A percentile compares a stretch with the other conserved stretches of the same genome.
Conservation (phyloP, 2,329 filamentous ascomycete genomes). For the Dothideomycetes sp. region DNA sequence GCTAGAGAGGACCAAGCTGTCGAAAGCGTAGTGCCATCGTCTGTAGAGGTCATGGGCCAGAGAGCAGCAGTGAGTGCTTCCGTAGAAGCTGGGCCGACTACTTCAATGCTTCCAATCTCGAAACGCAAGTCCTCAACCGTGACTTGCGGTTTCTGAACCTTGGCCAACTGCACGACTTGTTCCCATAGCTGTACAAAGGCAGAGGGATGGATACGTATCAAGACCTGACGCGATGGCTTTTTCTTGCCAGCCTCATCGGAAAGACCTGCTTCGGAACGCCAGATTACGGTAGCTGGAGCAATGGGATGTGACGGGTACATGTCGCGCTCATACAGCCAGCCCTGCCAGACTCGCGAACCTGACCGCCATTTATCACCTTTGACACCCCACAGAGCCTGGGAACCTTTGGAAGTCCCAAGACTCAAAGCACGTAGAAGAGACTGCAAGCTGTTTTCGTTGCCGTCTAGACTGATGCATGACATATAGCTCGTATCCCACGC, state of each 20-base stretch:
- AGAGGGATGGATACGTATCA: slow-evolving; percentile 74
- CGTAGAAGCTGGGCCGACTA: slow-evolving; percentile 65
- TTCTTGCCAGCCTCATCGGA: slow-evolving; percentile 5
- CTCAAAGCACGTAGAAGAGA: slow-evolving; percentile 59
- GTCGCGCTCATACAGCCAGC: slow-evolving; percentile 50
- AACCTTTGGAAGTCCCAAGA: slow-evolving; percentile 35
- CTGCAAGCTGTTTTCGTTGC: slow-evolving; percentile 53
- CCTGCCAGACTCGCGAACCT: slow-evolving; percentile 49
- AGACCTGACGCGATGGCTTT: slow-evolving; percentile 41
- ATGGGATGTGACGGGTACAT: slow-evolving; percentile 47
- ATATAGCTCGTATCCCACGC: slow-evolving; percentile 94
- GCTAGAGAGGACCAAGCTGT: slow-evolving; percentile 44
- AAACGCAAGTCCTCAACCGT: slow-evolving; percentile 61
- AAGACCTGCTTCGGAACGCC: slow-evolving; percentile 47
- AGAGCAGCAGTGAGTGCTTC: slow-evolving; percentile 67
- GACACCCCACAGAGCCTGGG: slow-evolving; percentile 47
- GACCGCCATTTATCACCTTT: slow-evolving; percentile 63
- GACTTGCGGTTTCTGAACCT: slow-evolving; percentile 52
- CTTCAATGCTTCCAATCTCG: slow-evolving; percentile 63
- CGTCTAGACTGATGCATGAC: slow-evolving; percentile 72
- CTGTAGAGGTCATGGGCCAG: slow-evolving; percentile 35
- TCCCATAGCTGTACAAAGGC: slow-evolving; percentile 63
- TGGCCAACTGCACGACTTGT: slow-evolving; percentile 49
- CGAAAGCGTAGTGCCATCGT: slow-evolving; percentile 25
- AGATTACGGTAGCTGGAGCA: slow-evolving; percentile 64